phyloP scores from a whole-genome alignment of 1,139 yeast genomes.

The Nadsonia starkeyi-henricii region DNA sequence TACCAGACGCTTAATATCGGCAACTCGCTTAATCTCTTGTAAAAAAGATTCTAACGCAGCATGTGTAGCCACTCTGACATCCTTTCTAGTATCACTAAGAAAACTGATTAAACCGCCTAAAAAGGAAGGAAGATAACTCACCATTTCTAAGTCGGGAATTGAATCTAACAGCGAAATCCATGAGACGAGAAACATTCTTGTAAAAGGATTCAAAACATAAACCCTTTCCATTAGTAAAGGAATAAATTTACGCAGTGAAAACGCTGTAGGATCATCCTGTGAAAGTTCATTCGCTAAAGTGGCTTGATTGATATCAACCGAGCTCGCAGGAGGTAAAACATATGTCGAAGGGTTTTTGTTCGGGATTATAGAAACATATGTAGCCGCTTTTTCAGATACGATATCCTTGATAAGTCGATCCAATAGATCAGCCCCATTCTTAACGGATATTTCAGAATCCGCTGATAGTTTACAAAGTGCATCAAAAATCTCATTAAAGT shows the following conservation, averaged over 20 bases:
- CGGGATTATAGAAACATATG: slow-evolving; percentile 66
- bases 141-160: slow-evolving; percentile 80
- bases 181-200: slow-evolving; percentile 78
- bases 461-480: slow-evolving; percentile 79
- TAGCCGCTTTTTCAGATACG: slow-evolving; percentile 88
- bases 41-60: slow-evolving; percentile 61
- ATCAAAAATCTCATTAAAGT: slow-evolving; percentile 90
- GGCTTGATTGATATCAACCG: slow-evolving; percentile 16
- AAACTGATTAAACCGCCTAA: slow-evolving; percentile 74
- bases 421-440: slow-evolving; percentile 89
- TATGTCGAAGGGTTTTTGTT: slow-evolving; percentile 3
- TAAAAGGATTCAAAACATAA: slow-evolving; percentile 84
- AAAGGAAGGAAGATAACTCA: slow-evolving; percentile 78
- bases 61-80: slow-evolving; percentile 77
- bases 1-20: slow-evolving; percentile 43
- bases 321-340: slow-evolving; percentile 3
- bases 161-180: slow-evolving; percentile 89
- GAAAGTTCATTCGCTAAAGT: slow-evolving; percentile 29
- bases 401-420: slow-evolving; percentile 88
- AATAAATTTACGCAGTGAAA: slow-evolving; percentile 75
- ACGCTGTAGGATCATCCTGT: slow-evolving; percentile 53
- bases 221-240: slow-evolving; percentile 84
- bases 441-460: slow-evolving; percentile 82
- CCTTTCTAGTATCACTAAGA: slow-evolving; percentile 72
- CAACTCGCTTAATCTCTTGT: slow-evolving; percentile 64